phyloP scores from a whole-genome alignment of 192 early-diverging fungal genomes.

The Coemansia sp. region DNA sequence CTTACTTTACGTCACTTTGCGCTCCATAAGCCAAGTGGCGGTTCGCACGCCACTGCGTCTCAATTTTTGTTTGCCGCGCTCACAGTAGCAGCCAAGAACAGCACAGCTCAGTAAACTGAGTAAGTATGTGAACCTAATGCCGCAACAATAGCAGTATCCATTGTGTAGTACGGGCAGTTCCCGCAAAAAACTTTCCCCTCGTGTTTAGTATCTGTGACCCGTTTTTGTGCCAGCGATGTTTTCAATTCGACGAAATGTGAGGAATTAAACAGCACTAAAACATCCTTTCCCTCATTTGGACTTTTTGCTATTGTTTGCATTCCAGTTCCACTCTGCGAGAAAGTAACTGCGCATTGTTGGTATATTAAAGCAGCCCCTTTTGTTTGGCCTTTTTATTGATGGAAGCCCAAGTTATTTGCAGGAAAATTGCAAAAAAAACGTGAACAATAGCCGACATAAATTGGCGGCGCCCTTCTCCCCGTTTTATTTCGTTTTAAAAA shows the following conservation, averaged over 20 bases:
- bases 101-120: constrained; percentile 2
- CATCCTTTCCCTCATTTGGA: constrained; percentile 5
- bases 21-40: neutral
- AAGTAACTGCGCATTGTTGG: constrained; percentile 9
- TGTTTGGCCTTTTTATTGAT: neutral
- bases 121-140: neutral
- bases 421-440: neutral
- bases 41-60: constrained; percentile 3
- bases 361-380: constrained; percentile 7
- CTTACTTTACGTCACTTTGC: neutral
- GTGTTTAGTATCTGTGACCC: neutral
- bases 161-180: neutral
- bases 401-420: neutral
- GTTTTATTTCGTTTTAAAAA: neutral
- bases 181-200: neutral
- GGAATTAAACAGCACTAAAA: neutral
- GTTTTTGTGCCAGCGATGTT: neutral
- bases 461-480: constrained; percentile 10
- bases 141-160: neutral
- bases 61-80: neutral
- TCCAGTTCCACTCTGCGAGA: neutral
- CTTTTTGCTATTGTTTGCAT: constrained; percentile 1
- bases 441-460: constrained; percentile 14
- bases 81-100: constrained; percentile 3
- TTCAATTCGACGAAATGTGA: neutral